Evolutionary conservation across 768 basidiomycete species (phyloP).

Genomic region (Kwoniella shandongensis): DNA sequence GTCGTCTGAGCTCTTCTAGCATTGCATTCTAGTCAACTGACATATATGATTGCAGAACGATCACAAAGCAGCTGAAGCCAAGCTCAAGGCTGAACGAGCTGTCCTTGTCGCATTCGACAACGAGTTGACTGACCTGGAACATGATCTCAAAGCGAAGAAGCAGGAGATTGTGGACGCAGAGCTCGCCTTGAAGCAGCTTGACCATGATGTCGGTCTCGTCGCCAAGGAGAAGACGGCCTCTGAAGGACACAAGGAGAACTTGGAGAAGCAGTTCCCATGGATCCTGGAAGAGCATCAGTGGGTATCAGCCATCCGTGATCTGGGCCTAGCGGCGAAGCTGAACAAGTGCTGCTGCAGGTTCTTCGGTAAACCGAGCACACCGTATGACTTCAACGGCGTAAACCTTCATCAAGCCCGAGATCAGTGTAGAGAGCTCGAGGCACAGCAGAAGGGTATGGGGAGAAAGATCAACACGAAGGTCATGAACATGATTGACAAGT

Average conservation of each 20-base stretch:
- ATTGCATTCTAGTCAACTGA: background rate
- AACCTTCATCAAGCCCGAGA: constrained; percentile 64
- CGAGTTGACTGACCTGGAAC: constrained; percentile 80
- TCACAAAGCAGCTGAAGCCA: constrained; percentile 66
- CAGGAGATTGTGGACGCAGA: constrained; percentile 67
- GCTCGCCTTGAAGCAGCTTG: constrained; percentile 64
- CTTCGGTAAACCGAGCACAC: constrained; percentile 77
- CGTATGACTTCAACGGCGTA: constrained; percentile 72
- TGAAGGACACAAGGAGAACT: constrained; percentile 59
- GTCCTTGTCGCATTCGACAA: constrained; percentile 83
- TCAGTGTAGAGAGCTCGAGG: constrained; percentile 72
- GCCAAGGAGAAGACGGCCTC: constrained; percentile 67
- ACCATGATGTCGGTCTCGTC: constrained; percentile 66
- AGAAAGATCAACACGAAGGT: constrained; percentile 95
- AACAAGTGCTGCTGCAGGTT: constrained; percentile 57
- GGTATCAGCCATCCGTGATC: constrained; percentile 51
- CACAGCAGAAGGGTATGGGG: constrained; percentile 79
- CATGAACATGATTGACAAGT: constrained; percentile 94
- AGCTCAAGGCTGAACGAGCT: constrained; percentile 80
- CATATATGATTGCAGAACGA: constrained; percentile 46
- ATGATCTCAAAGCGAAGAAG: constrained; percentile 78
- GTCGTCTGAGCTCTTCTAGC: constrained; percentile 1
- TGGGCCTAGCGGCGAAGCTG: background rate
- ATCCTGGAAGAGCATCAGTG: constrained; percentile 83
- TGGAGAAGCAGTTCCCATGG: constrained; percentile 87